These are phyloP conservation scores for Apophysomyces trapeziformis DNA, from an alignment of 371 early-diverging fungal genomes.

Conservation along the genomic window DNA sequence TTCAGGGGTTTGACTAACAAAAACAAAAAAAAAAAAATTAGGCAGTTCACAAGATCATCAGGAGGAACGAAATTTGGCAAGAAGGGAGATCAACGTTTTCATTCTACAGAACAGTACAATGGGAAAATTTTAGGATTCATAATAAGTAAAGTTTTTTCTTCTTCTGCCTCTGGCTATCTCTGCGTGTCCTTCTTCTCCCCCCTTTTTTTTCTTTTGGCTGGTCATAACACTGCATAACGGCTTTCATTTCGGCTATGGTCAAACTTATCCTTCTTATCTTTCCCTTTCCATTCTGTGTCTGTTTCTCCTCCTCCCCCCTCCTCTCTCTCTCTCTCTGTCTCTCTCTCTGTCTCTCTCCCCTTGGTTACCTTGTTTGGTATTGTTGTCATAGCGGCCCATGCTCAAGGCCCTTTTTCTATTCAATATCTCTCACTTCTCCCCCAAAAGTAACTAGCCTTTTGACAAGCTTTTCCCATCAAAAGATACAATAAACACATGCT, in stretches of 20 bases:
- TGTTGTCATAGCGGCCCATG: slow-evolving; percentile 9
- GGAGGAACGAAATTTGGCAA: not conserved
- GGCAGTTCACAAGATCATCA: slow-evolving; percentile 7
- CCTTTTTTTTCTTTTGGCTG: not conserved
- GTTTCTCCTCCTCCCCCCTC: not conserved
- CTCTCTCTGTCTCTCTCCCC: not conserved
- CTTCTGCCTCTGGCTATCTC: not conserved
- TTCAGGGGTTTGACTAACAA: too few species aligned
- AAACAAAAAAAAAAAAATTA: too few species aligned
- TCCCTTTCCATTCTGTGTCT: not conserved
- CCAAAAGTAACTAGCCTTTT: slow-evolving; percentile 1
- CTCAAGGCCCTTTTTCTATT: not conserved
- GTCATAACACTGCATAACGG: slow-evolving; percentile 4
- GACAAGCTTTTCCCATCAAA: not conserved
- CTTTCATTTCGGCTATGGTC: slow-evolving; percentile 6
- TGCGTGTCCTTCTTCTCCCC: not conserved
- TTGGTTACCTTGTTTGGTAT: not conserved
- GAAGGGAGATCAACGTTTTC: slow-evolving; percentile 1
- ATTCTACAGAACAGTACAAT: not conserved
- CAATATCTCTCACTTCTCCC: not conserved
- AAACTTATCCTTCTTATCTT: not conserved
- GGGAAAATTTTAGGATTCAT: not conserved
- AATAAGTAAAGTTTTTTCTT: not conserved
- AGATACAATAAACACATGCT: slow-evolving; percentile 5
- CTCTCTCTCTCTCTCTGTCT: not conserved